Evolutionary conservation across 2,329 filamentous ascomycete species (phyloP).

Genomic region (Cylindrodendrum hubeiense): DNA sequence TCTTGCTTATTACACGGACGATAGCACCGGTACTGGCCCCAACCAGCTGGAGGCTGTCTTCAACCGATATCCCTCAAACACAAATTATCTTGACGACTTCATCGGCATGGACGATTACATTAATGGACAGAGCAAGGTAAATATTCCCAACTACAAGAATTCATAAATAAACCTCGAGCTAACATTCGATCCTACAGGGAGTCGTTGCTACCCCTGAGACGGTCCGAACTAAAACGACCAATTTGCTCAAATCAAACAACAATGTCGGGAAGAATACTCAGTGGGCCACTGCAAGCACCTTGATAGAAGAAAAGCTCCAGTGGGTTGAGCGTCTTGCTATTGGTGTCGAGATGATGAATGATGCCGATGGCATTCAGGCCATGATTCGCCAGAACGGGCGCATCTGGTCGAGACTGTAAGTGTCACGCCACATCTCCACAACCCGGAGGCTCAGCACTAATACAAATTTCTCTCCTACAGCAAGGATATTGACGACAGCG

Average conservation of each 20-base stretch:
- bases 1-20: conserved; percentile 9
- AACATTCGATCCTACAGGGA: neutral
- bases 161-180: neutral
- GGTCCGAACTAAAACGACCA: neutral
- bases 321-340: conserved; percentile 12
- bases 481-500: conserved; percentile 11
- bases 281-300: neutral
- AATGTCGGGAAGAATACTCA: neutral
- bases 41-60: conserved; percentile 13
- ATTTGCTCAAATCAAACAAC: neutral
- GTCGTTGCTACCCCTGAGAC: neutral
- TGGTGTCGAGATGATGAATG: conserved; percentile 22
- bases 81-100: conserved; percentile 14
- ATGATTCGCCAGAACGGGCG: conserved; percentile 23
- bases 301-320: neutral
- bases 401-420: conserved; percentile 12
- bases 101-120: conserved; percentile 25
- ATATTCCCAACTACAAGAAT: neutral
- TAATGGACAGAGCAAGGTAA: conserved; percentile 21
- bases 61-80: neutral
- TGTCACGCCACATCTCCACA: neutral
- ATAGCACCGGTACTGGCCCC: rapidly evolving
- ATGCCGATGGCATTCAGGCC: neutral
- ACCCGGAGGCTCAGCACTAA: neutral
- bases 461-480: neutral